These are phyloP conservation scores for Fusarium metavorans DNA, from an alignment of 2,329 filamentous ascomycete species.

Conservation along the genomic window DNA sequence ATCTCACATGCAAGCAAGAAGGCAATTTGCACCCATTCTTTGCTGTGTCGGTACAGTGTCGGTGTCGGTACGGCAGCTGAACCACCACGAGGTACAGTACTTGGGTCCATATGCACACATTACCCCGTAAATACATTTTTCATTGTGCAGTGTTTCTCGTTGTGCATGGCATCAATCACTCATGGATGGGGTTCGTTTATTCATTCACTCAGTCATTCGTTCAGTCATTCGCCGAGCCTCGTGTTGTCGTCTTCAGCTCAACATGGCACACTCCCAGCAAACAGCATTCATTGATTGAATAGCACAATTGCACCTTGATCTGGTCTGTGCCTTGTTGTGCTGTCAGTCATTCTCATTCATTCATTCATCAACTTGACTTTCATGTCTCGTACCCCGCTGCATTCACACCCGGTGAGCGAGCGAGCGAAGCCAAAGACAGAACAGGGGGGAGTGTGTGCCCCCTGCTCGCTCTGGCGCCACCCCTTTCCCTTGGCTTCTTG, in stretches of 20 bases:
- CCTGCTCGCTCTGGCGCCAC: conserved; percentile 27
- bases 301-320: conserved; percentile 32
- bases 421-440: neutral
- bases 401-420: conserved; percentile 14
- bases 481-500: conserved; percentile 35
- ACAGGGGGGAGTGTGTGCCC: conserved; percentile 4
- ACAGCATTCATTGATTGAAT: neutral
- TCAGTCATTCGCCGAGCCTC: conserved; percentile 1
- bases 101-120: neutral
- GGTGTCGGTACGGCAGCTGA: conserved; percentile 5
- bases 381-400: conserved; percentile 25
- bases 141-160: conserved; percentile 26
- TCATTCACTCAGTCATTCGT: neutral
- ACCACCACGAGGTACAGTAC: neutral
- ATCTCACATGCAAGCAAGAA: conserved; percentile 13
- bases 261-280: neutral
- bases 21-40: conserved; percentile 8
- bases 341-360: conserved; percentile 15
- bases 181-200: neutral
- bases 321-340: conserved; percentile 25
- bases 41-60: neutral
- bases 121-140: neutral
- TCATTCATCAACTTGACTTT: neutral
- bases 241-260: neutral
- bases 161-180: conserved; percentile 11